Evolutionary conservation across 1,139 yeast species (phyloP).

Genomic region (Kodamaea sp.): DNA sequence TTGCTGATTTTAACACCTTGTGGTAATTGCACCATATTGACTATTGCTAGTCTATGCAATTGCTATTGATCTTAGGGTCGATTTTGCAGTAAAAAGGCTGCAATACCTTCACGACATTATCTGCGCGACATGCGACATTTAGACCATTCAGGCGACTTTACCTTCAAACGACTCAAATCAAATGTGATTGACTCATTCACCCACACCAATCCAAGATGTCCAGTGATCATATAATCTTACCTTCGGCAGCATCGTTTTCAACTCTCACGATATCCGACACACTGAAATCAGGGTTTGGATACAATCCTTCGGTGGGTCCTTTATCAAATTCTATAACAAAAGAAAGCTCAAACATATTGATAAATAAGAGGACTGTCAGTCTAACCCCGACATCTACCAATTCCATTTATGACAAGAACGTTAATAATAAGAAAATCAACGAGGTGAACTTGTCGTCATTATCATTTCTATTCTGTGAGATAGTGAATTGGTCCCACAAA

Average conservation of each 20-base stretch:
- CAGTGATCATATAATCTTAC: constrained; percentile 38
- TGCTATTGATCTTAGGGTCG: no score
- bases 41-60: no score
- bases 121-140: not conserved
- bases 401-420: constrained; percentile 67
- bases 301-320: constrained; percentile 47
- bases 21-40: no score
- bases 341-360: constrained; percentile 36
- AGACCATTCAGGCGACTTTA: not conserved
- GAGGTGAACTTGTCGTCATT: constrained; percentile 70
- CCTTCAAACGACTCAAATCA: not conserved
- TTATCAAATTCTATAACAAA: constrained; percentile 39
- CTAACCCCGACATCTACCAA: constrained; percentile 34
- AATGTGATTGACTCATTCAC: not conserved
- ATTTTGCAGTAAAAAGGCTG: no score
- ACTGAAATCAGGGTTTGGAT: constrained; percentile 43
- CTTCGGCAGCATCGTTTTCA: constrained; percentile 39
- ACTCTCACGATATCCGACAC: constrained; percentile 38
- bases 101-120: no score
- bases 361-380: constrained; percentile 35
- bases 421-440: constrained; percentile 58
- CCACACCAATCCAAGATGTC: no score
- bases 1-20: no score
- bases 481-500: constrained; percentile 65
- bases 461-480: constrained; percentile 71